Evolutionary conservation across 108 stramenopile species (phyloP).

Genomic region (Cyclotella cryptica): DNA sequence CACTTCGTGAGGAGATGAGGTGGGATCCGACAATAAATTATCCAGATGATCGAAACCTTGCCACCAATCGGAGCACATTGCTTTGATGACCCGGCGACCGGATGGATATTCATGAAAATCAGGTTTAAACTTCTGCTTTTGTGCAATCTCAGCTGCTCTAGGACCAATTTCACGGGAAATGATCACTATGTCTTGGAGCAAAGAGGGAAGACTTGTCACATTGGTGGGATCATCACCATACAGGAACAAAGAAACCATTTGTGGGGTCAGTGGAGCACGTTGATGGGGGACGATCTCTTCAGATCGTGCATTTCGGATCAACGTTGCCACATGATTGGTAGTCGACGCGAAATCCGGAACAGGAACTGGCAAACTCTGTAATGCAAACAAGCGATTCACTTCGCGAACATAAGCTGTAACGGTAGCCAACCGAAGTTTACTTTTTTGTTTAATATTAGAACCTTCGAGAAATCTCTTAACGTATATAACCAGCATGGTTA

Average conservation of each 20-base stretch:
- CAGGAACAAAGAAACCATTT: not conserved
- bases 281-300: not conserved
- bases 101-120: not conserved
- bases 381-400: not conserved
- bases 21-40: not conserved
- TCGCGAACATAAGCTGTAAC: not conserved
- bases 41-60: not conserved
- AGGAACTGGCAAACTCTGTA: not conserved
- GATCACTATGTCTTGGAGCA: not conserved
- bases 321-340: too few relatives aligned
- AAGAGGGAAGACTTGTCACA: not conserved
- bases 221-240: not conserved
- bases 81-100: not conserved
- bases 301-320: too few relatives aligned
- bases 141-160: not conserved
- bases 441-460: too few relatives aligned
- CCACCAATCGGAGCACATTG: not conserved
- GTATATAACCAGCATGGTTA: too few relatives aligned
- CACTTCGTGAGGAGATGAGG: not conserved
- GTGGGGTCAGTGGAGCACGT: not conserved
- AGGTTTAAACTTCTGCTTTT: too few relatives aligned
- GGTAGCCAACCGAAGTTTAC: too few relatives aligned
- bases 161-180: not conserved
- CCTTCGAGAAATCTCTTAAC: too few relatives aligned
- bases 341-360: too few relatives aligned